Evolutionary conservation across 2,329 filamentous ascomycete species (phyloP), one percentile per base, ranked within the genome.

Genomic region (Stachybotrys chlorohalonatus): DNA sequence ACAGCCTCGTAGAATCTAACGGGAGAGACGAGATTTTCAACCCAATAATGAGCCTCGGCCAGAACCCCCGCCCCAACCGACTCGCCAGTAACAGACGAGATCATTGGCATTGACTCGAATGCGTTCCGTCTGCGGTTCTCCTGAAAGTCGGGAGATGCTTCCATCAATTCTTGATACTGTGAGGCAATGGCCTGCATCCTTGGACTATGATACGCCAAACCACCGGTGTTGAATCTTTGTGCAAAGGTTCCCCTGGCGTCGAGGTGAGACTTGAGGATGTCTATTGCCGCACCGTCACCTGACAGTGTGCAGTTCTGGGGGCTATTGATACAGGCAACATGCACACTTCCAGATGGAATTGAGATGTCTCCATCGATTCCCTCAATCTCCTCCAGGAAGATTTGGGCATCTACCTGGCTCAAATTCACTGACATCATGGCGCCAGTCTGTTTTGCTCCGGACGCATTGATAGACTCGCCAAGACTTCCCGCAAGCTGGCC

Each of bases 281-380:
- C 70, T 3, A 81, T 67, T 1, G 68, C 70, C 1, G 63, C 61
- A 31, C 69, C 66, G 47, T 75, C 73, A 11, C 77, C 77, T 0
- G 77, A 78, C 0, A 81, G 64, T 0, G 78, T 81, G 9, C 77
- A 61, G 51, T 72, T 79, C 0, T 67, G 64, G 0, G 77, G 76
- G 42, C 75, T 78, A 65, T 81, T 82, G 56, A 74, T 70, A 58
- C 77, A 78, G 3, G 67, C 73, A 31, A 73, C 62, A 5, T 56
- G 55, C 6, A 63, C 57, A 46, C 46, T 49, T 11, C 55, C 56
- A 42, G 24, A 17, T 45, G 39, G 39, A 36, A 8, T 7, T 9
- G 49, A 7, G 36, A 31, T 36, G 24, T 36, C 16, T 51, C 7
- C 31, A 24, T 54, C 13, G n/a, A 51, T 48, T 8, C 49, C 15